Percentiles rank a stretch among this genome's conserved stretches.
Evolutionary conservation across 148 eudicot species (phyloP).

Genomic region (Hydrangea macrophylla): DNA sequence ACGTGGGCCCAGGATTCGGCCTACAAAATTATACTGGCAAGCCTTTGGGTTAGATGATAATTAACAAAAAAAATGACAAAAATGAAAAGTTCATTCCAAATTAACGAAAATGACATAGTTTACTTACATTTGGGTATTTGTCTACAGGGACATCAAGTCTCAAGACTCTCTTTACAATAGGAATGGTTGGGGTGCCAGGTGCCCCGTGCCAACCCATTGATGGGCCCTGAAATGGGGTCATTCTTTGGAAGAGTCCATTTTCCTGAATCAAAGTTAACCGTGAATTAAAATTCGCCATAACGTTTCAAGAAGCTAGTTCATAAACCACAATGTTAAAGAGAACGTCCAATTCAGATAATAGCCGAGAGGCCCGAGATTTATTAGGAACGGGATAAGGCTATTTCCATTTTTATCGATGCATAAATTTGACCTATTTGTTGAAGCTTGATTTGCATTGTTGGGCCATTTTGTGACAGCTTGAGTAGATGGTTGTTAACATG

Average conservation of each 20-base stretch:
- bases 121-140: constrained; percentile 46
- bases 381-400: not conserved
- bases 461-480: too few species aligned
- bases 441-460: too few species aligned
- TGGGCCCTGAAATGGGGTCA: constrained; percentile 38
- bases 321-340: not conserved
- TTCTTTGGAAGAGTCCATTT: constrained; percentile 33
- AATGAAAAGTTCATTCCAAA: not conserved
- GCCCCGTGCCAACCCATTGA: constrained; percentile 33
- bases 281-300: not conserved
- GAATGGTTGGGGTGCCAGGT: constrained; percentile 30
- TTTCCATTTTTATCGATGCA: not conserved
- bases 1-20: constrained; percentile 51
- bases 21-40: constrained; percentile 53
- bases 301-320: not conserved
- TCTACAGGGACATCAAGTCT: constrained; percentile 55
- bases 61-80: not conserved
- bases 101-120: not conserved
- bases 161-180: constrained; percentile 40
- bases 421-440: too few species aligned
- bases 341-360: not conserved
- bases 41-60: constrained; percentile 10
- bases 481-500: too few species aligned
- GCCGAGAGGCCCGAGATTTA: not conserved
- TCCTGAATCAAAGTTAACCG: constrained; percentile 22